Base-by-base conservation (phyloP, 2,329 filamentous ascomycete species). In the Beauveria bassiana region DNA sequence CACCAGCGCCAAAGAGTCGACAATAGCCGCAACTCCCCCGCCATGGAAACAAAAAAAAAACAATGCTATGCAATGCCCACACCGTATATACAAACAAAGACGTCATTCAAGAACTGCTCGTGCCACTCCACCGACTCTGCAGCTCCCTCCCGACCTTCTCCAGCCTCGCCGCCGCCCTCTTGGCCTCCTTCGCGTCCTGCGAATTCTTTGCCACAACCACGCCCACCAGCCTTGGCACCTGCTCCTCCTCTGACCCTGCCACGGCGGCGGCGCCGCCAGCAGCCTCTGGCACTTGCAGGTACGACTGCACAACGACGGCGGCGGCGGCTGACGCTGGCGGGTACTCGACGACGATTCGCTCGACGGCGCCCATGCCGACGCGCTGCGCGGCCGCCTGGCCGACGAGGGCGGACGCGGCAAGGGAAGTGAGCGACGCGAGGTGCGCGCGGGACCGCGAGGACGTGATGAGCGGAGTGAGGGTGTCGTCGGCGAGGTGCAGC, bases 331-430 rank as follows among this genome's bases (percentile, higher is more conserved):
- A 72, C 12, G 34, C 5, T 45, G 75, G 72, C 3, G 73, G 74
- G 68, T 82, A 81, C 69, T 86, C 83, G 68, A 86, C 78, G 71
- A 86, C 81, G 64, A 86, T 77, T 70, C 83, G 81, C 67, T 81
- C 76, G 3, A 83, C 81, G 7, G 69, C 67, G 65, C 84, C 84
- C 49, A 84, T 76, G 52, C 77, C 78, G 7, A 86, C 75, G 55
- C 83, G 79, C 40, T 74, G 73, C 5, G 81, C 79, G 54, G 82
- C 75, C 51, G 82, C 79, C 67, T 82, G 79, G 14, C 80, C 79
- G 63, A 75, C 77, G 26, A 86, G 76, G 18, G 83, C 81, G 55
- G 79, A 77, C 51, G 77, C 76, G 38, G 83, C 77, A 47, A 86
- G 78, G 5, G 75, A 70, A 7, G 80, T 77, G 57, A 87, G 78